phyloP scores from a whole-genome alignment of 495 filamentous ascomycete species.

The Elasticomyces elasticus region DNA sequence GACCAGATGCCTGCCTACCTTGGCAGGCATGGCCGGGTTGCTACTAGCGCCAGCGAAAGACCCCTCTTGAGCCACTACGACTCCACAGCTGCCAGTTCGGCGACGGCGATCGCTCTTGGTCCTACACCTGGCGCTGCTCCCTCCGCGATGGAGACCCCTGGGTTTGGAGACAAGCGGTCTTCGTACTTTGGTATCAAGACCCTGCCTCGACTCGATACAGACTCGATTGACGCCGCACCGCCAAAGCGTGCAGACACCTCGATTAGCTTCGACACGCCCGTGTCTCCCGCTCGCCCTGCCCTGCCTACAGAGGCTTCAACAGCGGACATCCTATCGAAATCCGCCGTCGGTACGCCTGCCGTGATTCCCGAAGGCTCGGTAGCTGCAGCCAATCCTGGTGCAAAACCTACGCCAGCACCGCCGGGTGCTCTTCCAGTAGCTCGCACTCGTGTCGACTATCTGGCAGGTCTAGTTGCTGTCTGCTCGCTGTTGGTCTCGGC shows the following conservation, averaged over 20 bases:
- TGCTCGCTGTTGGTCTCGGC: conserved; percentile 32
- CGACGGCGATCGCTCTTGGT: neutral
- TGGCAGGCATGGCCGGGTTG: neutral
- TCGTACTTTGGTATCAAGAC: neutral
- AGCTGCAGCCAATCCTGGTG: conserved; percentile 16
- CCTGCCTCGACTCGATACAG: neutral
- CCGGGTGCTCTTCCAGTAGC: conserved; percentile 11
- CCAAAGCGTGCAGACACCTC: neutral
- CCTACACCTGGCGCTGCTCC: neutral
- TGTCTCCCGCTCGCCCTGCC: neutral
- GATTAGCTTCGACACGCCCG: neutral
- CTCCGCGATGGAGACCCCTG: neutral
- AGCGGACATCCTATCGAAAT: neutral
- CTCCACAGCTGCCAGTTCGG: conserved; percentile 4
- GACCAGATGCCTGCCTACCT: neutral
- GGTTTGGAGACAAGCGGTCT: neutral
- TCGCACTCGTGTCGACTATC: conserved; percentile 33
- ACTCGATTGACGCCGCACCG: neutral
- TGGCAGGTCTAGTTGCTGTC: conserved; percentile 35
- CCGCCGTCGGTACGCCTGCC: neutral
- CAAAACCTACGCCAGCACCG: conserved; percentile 6
- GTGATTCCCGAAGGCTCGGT: conserved; percentile 14
- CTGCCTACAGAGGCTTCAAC: neutral
- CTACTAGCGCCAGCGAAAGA: neutral
- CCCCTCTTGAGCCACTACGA: conserved; percentile 3